These are phyloP conservation scores for Sugiyamaella americana DNA, from an alignment of 805 yeast genomes.

Conservation along the genomic window DNA sequence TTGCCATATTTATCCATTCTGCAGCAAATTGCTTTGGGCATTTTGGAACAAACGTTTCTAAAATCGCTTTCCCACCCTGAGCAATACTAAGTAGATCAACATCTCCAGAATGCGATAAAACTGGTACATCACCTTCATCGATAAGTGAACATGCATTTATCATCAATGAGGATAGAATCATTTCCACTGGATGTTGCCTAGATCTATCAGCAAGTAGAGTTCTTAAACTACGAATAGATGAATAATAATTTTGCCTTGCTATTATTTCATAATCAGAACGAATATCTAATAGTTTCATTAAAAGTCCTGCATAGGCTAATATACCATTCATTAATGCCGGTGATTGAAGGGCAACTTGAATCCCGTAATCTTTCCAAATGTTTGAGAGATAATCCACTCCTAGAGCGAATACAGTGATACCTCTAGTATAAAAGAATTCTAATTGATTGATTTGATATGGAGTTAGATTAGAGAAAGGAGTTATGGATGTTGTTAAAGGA, in stretches of 20 bases:
- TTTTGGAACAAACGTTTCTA: not conserved
- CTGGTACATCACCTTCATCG: slow-evolving; percentile 1
- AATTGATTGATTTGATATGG: not conserved
- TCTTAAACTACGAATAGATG: not conserved
- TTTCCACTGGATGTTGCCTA: slow-evolving; percentile 1
- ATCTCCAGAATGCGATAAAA: slow-evolving; percentile 3
- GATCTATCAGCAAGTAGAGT: not conserved
- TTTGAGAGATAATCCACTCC: not conserved
- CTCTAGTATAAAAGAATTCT: slow-evolving; percentile 2
- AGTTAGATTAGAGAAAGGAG: not conserved
- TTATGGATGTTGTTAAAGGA: not conserved
- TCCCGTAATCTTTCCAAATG: not conserved
- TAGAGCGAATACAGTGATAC: slow-evolving; percentile 1
- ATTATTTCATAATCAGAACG: not conserved
- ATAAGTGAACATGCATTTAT: slow-evolving; percentile 1
- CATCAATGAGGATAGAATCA: slow-evolving; percentile 4
- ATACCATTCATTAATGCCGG: slow-evolving; percentile 2
- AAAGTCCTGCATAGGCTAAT: not conserved
- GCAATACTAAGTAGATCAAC: slow-evolving; percentile 3
- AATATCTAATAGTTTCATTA: not conserved
- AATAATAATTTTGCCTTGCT: not conserved
- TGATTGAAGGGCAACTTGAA: slow-evolving; percentile 1
- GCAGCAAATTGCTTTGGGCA: not conserved
- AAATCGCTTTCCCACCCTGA: slow-evolving; percentile 1
- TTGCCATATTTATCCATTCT: not conserved